Percentiles rank a stretch among this genome's conserved stretches.
These are phyloP conservation scores for Pyrenophora seminiperda DNA, from an alignment of 2,329 filamentous ascomycete species.

Conservation along the genomic window DNA sequence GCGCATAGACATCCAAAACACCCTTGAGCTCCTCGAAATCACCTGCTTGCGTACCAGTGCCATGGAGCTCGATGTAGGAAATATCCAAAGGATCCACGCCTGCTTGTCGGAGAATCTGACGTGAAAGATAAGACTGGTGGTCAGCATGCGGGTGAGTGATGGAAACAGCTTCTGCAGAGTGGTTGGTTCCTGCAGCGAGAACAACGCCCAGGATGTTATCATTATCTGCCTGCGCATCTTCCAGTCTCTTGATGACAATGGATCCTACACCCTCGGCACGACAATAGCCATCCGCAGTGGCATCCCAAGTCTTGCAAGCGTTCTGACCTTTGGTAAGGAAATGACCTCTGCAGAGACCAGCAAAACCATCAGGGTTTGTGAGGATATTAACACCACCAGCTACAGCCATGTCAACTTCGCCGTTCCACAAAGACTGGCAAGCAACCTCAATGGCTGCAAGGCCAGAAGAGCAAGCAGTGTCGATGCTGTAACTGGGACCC, in stretches of 20 bases:
- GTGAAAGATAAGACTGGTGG: constrained; percentile 25
- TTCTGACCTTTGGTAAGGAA: constrained; percentile 29
- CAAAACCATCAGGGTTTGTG: constrained; percentile 40
- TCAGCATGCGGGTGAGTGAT: constrained; percentile 39
- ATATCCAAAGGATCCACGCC: constrained; percentile 43
- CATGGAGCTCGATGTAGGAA: constrained; percentile 41
- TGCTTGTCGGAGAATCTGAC: constrained; percentile 35
- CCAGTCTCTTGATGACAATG: constrained; percentile 42
- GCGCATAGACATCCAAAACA: constrained; percentile 24
- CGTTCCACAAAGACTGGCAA: constrained; percentile 34
- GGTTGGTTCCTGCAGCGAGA: constrained; percentile 38
- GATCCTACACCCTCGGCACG: constrained; percentile 38
- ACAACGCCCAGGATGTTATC: constrained; percentile 43
- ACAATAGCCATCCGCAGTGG: constrained; percentile 40
- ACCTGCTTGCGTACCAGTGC: constrained; percentile 41
- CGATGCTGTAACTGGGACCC: constrained; percentile 51
- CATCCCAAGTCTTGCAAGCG: constrained; percentile 44
- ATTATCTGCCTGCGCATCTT: constrained; percentile 40
- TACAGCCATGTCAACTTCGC: constrained; percentile 37
- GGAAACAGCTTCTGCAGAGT: constrained; percentile 41
- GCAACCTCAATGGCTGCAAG: constrained; percentile 37
- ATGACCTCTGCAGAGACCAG: constrained; percentile 28
- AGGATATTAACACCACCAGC: constrained; percentile 35
- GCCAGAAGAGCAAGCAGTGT: constrained; percentile 47
- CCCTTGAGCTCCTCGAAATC: constrained; percentile 34